These are phyloP conservation scores for Botrytis deweyae DNA, from an alignment of 2,329 filamentous ascomycete genomes.

Conservation along the genomic window DNA sequence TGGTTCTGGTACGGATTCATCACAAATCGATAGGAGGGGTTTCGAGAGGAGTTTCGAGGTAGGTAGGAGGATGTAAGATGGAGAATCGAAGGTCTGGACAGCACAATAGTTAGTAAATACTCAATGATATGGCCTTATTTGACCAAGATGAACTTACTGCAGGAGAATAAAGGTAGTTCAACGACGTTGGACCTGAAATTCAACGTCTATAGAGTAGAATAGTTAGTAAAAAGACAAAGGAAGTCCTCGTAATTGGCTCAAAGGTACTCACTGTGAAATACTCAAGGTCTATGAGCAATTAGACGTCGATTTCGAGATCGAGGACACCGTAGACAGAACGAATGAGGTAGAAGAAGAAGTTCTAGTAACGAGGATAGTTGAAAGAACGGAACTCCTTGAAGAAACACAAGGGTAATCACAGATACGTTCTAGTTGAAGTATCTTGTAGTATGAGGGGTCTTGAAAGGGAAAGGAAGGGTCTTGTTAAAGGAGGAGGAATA, in stretches of 20 bases:
- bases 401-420: background rate
- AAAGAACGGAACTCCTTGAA: background rate
- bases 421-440: background rate
- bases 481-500: background rate
- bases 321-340: background rate
- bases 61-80: background rate
- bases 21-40: no score
- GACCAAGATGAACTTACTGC: background rate
- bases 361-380: background rate
- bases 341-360: background rate
- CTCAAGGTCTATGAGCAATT: background rate
- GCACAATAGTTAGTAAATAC: background rate
- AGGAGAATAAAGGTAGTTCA: background rate
- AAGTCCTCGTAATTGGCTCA: background rate
- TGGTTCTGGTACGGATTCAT: constrained; percentile 1
- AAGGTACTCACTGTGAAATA: background rate
- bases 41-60: background rate
- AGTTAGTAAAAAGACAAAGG: background rate
- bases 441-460: background rate
- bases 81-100: background rate
- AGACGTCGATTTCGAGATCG: background rate
- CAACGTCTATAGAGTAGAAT: background rate
- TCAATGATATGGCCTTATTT: background rate
- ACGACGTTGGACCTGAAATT: background rate
- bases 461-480: background rate